Evolutionary conservation across 495 filamentous ascomycete genomes (phyloP).

Genomic region (Ramalina peruviana): DNA sequence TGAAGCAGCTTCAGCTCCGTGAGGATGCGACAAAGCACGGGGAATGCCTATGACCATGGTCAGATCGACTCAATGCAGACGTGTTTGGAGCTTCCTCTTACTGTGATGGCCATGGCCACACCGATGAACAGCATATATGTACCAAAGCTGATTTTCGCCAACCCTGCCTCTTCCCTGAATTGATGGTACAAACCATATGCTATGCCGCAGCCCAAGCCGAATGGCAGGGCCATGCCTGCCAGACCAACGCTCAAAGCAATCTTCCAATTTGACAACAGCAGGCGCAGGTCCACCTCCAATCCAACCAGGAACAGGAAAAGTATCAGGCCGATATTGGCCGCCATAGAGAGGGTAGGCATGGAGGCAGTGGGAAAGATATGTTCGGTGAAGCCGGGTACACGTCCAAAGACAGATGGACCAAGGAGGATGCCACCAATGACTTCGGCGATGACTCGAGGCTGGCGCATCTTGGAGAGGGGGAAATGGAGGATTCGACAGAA

Average conservation of each 20-base stretch:
- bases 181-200: constrained; percentile 76
- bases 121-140: constrained; percentile 88
- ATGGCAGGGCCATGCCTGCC: constrained; percentile 74
- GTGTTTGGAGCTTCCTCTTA: constrained; percentile 15
- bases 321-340: constrained; percentile 80
- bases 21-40: constrained; percentile 86
- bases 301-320: constrained; percentile 90
- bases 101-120: constrained; percentile 87
- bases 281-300: constrained; percentile 80
- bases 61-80: not conserved
- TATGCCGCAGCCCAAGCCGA: constrained; percentile 56
- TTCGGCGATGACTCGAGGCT: constrained; percentile 91
- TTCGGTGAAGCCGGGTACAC: constrained; percentile 64
- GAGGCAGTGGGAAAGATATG: constrained; percentile 64
- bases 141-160: constrained; percentile 56
- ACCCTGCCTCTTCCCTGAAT: constrained; percentile 51
- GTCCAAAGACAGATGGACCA: constrained; percentile 75
- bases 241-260: constrained; percentile 70
- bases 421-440: constrained; percentile 87
- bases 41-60: constrained; percentile 52
- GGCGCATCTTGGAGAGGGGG: constrained; percentile 73
- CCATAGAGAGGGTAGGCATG: constrained; percentile 62
- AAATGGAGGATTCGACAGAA: constrained; percentile 74
- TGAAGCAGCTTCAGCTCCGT: constrained; percentile 80
- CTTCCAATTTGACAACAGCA: constrained; percentile 76